Evolutionary conservation across 306 rosid genomes (phyloP), one percentile per base, ranked within the genome.

Genomic region (Castanea mollissima): DNA sequence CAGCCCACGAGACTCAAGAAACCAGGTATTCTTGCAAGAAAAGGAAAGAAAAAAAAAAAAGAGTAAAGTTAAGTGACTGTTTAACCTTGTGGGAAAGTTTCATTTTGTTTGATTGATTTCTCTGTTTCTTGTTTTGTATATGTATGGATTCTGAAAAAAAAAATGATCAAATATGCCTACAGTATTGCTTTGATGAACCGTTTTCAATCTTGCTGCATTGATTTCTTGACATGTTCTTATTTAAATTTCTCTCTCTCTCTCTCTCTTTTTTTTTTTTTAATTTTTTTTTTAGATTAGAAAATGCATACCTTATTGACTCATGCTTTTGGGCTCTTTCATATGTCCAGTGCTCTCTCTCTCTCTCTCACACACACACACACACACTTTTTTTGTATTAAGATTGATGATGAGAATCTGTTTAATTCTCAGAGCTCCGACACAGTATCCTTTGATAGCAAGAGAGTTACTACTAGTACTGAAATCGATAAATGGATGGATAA

Each of bases 401-500:
- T 12, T 60, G 14, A 25, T 25, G 35, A 60, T 60, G 16, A 9
- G 27, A 51, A 59, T 74, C 57, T n/a, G 18, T 75, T 68, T 16
- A 54, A 62, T 56, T 65, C 18, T 69, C 80, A 85, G 92, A 80
- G 85, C 68, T 51, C 72, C 64, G 77, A 83, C 64, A 65, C 31
- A 23, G 29, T 49, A 25, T 27, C 55, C 64, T 31, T n/a, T 44
- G 81, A 78, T 11, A 69, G 20, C 55, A 70, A 79, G 74, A 25
- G 21, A 12, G 72, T 78, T 20, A 60, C 35, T 67, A 74, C 92
- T 76, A 69, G 73, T 67, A 76, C 70, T 60, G 86, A 86, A 49
- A 76, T 80, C 76, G 84, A 87, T 76, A 92, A 89, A 71, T 80
- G 88, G 85, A 62, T 87, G 77, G 89, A 88, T 76, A 81, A 85